These are phyloP conservation scores for Nitzschia sp. DNA, from an alignment of 108 stramenopile genomes.

Conservation along the genomic window DNA sequence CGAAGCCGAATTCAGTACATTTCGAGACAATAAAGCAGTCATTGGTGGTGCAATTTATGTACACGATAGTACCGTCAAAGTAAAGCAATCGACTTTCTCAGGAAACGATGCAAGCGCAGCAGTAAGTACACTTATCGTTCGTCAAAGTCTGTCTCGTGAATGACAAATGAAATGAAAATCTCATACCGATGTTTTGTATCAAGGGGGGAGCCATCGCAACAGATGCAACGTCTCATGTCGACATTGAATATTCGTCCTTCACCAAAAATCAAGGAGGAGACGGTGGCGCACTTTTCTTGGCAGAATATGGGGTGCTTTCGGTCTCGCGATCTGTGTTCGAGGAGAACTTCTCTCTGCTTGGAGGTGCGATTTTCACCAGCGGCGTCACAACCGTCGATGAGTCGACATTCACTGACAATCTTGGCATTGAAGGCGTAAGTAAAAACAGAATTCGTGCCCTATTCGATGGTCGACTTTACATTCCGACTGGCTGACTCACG, in stretches of 20 bases:
- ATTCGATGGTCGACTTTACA: background rate
- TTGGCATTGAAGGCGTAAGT: constrained; percentile 13
- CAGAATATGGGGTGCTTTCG: constrained; percentile 1
- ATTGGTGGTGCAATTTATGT: constrained; percentile 16
- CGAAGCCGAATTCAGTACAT: background rate
- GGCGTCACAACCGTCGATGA: background rate
- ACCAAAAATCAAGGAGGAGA: background rate
- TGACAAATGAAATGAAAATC: no score
- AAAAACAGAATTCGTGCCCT: background rate
- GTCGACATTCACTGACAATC: constrained; percentile 4
- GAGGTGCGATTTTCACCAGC: constrained; percentile 16
- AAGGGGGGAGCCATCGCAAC: constrained; percentile 16
- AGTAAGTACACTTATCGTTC: background rate
- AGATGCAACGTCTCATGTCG: background rate
- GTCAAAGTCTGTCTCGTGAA: no score
- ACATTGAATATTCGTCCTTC: background rate
- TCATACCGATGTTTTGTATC: no score
- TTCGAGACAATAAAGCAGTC: constrained; percentile 7
- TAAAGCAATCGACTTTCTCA: constrained; percentile 3
- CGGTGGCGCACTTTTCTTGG: constrained; percentile 19
- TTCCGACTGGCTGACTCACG: no score
- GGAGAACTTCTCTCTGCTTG: constrained; percentile 1
- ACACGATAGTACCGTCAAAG: background rate
- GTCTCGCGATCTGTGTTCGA: background rate
- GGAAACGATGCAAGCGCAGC: constrained; percentile 13